These are phyloP conservation scores for Pleurotus eryngii DNA, from an alignment of 768 basidiomycete genomes.

Conservation along the genomic window DNA sequence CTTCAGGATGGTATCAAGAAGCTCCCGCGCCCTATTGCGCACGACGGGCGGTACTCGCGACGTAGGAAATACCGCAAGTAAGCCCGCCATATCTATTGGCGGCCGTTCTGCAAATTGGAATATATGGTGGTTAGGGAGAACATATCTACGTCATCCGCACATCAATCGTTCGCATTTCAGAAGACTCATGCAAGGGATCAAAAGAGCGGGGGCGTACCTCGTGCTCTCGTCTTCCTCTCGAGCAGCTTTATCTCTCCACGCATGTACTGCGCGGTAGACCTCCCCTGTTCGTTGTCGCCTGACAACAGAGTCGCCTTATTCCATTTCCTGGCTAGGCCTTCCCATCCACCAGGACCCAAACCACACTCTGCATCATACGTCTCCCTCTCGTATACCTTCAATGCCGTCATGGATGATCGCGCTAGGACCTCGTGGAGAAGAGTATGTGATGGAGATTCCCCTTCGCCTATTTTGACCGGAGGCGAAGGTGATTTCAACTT, in stretches of 20 bases:
- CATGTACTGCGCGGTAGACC: slow-evolving; percentile 73
- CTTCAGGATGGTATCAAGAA: slow-evolving; percentile 51
- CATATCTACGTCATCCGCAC: slow-evolving; percentile 45
- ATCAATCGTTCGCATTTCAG: not conserved
- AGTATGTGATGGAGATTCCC: slow-evolving; percentile 25
- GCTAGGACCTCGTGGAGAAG: slow-evolving; percentile 63
- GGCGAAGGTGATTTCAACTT: slow-evolving; percentile 3
- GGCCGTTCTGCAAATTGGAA: slow-evolving; percentile 71
- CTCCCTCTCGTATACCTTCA: slow-evolving; percentile 68
- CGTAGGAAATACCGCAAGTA: slow-evolving; percentile 57
- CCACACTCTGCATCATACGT: slow-evolving; percentile 65
- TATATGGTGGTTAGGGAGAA: slow-evolving; percentile 71
- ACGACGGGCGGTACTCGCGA: slow-evolving; percentile 54
- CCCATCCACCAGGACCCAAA: slow-evolving; percentile 71
- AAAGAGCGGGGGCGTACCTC: slow-evolving; percentile 37
- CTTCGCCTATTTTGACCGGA: not conserved
- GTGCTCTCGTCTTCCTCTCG: slow-evolving; percentile 86
- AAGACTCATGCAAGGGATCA: not conserved
- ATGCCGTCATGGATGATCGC: slow-evolving; percentile 73
- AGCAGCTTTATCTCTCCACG: slow-evolving; percentile 79
- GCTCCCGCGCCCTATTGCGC: slow-evolving; percentile 57
- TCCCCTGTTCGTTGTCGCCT: slow-evolving; percentile 40
- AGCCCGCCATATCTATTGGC: slow-evolving; percentile 60
- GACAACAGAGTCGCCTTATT: slow-evolving; percentile 58
- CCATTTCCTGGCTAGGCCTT: slow-evolving; percentile 76